Evolutionary conservation across 306 rosid species (phyloP).

Genomic region (Casuarina equisetifolia): DNA sequence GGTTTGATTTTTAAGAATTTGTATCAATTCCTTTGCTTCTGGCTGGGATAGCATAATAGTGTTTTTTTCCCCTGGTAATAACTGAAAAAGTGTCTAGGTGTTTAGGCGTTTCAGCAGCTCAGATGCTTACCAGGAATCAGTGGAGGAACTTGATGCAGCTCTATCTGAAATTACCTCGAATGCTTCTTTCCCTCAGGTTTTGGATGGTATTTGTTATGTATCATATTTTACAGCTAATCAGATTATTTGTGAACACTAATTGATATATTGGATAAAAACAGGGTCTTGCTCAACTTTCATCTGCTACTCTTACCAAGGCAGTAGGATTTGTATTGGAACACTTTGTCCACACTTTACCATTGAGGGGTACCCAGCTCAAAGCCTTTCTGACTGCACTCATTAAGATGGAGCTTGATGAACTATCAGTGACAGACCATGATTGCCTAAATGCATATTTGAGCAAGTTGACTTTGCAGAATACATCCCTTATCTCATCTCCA

Average conservation of each 20-base stretch:
- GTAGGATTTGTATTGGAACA: conserved; percentile 25
- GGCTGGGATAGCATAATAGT: background rate
- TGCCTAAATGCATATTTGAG: conserved; percentile 29
- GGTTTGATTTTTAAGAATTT: background rate
- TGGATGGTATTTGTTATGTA: background rate
- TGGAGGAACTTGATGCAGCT: conserved; percentile 39
- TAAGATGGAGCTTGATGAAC: conserved; percentile 37
- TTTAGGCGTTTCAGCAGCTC: conserved; percentile 28
- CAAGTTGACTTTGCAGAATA: conserved; percentile 19
- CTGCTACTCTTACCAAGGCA: conserved; percentile 22
- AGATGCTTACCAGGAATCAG: conserved; percentile 30
- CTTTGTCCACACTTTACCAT: conserved; percentile 31
- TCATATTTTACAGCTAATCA: background rate
- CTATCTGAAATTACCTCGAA: conserved; percentile 36
- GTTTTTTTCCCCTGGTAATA: background rate
- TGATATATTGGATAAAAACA: background rate
- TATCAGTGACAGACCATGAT: conserved; percentile 24
- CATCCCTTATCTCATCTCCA: background rate
- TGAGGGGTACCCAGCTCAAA: conserved; percentile 33
- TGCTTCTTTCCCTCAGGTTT: conserved; percentile 40
- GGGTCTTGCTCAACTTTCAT: conserved; percentile 39
- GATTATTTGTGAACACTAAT: background rate
- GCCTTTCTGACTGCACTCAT: conserved; percentile 34
- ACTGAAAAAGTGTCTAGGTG: conserved; percentile 19
- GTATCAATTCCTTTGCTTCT: background rate